These are phyloP conservation scores for Graphiopsis chlorocephala DNA, from an alignment of 2,329 filamentous ascomycete genomes.

Conservation along the genomic window DNA sequence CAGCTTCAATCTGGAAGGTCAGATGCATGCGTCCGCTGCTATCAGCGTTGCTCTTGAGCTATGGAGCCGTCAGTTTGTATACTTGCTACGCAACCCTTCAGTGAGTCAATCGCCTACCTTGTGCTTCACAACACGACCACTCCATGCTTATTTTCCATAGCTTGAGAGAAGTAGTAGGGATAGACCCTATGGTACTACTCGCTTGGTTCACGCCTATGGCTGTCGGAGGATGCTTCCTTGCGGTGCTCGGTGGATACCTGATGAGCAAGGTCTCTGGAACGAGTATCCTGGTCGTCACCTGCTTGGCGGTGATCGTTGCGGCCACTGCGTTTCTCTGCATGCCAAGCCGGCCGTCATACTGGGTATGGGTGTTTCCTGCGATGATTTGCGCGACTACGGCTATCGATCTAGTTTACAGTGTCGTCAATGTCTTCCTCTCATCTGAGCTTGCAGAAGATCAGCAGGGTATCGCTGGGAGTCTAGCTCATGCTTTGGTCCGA, in stretches of 20 bases:
- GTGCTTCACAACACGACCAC: not conserved
- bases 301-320: slow-evolving; percentile 56
- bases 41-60: slow-evolving; percentile 61
- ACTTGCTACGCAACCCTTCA: slow-evolving; percentile 69
- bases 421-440: slow-evolving; percentile 71
- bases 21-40: slow-evolving; percentile 66
- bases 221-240: slow-evolving; percentile 65
- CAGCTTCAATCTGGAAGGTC: slow-evolving; percentile 65
- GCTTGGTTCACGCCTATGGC: slow-evolving; percentile 69
- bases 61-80: slow-evolving; percentile 67
- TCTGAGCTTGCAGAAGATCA: slow-evolving; percentile 63
- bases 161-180: slow-evolving; percentile 59
- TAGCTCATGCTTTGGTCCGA: slow-evolving; percentile 69
- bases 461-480: slow-evolving; percentile 69
- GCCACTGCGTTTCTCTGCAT: slow-evolving; percentile 63
- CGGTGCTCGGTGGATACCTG: slow-evolving; percentile 61
- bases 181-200: slow-evolving; percentile 60
- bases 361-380: slow-evolving; percentile 70
- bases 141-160: slow-evolving; percentile 34
- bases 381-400: slow-evolving; percentile 70
- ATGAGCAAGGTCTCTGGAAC: slow-evolving; percentile 64
- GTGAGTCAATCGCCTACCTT: slow-evolving; percentile 41
- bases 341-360: slow-evolving; percentile 58
- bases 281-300: slow-evolving; percentile 61
- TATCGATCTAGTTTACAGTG: slow-evolving; percentile 72